Percentiles rank a stretch among this genome's conserved stretches.
phyloP scores from a whole-genome alignment of 1,139 yeast species.

The Protomyces macrosporus region DNA sequence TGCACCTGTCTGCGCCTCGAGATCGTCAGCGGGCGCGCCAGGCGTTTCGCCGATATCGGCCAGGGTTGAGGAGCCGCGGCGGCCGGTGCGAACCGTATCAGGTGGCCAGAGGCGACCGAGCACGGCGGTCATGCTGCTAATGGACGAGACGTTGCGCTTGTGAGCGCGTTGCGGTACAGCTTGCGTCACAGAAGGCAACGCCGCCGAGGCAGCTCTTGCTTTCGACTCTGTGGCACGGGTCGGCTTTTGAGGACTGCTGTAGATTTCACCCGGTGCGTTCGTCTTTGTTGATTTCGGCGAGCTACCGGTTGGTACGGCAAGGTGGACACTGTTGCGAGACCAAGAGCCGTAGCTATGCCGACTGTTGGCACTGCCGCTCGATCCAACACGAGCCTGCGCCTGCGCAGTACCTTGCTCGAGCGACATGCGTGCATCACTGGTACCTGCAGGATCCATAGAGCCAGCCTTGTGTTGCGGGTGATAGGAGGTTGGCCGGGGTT shows the following conservation, averaged over 20 bases:
- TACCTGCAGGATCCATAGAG: neutral
- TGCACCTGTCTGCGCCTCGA: neutral
- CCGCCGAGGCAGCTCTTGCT: neutral
- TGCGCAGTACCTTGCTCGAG: neutral
- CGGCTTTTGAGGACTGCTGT: neutral
- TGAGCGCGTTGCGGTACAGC: neutral
- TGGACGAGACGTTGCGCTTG: neutral
- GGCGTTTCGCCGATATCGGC: neutral
- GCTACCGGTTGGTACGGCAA: constrained; percentile 2
- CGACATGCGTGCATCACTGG: neutral
- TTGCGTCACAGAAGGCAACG: neutral
- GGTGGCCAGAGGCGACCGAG: neutral
- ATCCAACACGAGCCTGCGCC: neutral
- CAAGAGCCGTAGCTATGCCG: neutral
- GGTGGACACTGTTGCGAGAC: neutral
- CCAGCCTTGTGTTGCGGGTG: constrained; percentile 3
- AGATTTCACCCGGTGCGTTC: constrained; percentile 13
- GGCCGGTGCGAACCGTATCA: neutral
- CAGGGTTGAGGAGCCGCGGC: neutral
- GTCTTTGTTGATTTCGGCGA: constrained; percentile 20
- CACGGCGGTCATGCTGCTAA: neutral
- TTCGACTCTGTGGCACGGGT: neutral
- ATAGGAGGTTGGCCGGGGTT: constrained; percentile 27
- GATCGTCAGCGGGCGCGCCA: neutral
- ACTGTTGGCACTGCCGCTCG: neutral